Evolutionary conservation across 192 early-diverging fungal genomes (phyloP), one percentile per base, ranked within the genome.

Genomic region (Coemansia sp.): DNA sequence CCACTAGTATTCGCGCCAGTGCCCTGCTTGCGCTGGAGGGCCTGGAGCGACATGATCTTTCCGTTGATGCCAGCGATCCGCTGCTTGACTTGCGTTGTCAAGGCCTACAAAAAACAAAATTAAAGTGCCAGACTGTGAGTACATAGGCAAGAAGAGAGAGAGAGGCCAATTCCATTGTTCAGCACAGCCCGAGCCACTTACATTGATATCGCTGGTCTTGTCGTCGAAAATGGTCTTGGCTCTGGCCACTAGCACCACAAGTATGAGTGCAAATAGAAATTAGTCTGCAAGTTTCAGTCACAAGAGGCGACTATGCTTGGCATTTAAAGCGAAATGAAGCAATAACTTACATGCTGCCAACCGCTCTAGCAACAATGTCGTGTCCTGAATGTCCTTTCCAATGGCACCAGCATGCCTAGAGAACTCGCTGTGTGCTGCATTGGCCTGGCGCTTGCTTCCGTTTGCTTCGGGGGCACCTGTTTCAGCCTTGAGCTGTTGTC

Each of bases 161-260:
- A 27, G 27, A 27, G 27, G 2, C 27, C 9, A 42, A 17, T 34
- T 15, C 27, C 29, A 34, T 5, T 34, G 36, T 21, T 29, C 17
- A 23, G 36, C 14, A 41, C 32, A 60, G 31, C 31, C 14, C 5
- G 55, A 29, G 14, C 11, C 25, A 45, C 84, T 37, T 87, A 90
- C 88, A 66, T 93, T 95, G 67, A 99, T 98, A 70, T 99, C 97
- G 8, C 89, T 87, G 11, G 97, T 94, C 73, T 89, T 90, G 84
- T 99, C 98, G 78, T 99, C 97, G 69, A 99, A 98, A 65, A 99
- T 80, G 3, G 97, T 94, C 77, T 95, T 95, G 59, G 94, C 85
- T 62, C 95, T 95, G n/a, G 98, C 98, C 70, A 99, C 77, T 78
- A 71, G 34, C 19, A 32, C 5, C 63, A 29, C 25, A 76, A 50